A percentile compares a stretch with the other conserved stretches of the same genome.
Conservation (phyloP, 2,329 filamentous ascomycete species). For the Arthroderma sp. region DNA sequence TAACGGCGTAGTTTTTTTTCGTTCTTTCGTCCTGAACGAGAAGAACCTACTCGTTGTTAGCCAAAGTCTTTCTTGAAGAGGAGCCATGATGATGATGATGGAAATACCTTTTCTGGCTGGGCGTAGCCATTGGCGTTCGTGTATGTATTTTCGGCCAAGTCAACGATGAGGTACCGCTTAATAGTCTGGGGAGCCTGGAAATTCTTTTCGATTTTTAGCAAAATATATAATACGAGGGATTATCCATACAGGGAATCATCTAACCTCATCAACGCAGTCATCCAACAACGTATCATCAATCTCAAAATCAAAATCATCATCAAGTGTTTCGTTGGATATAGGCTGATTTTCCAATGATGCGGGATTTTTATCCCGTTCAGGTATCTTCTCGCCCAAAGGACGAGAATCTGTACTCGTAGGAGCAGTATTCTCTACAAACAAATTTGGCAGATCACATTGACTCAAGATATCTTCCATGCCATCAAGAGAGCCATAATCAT, state of each 20-base stretch:
- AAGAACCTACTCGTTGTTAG: conserved; percentile 46
- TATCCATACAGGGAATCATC: conserved; percentile 13
- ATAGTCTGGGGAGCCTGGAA: conserved; percentile 56
- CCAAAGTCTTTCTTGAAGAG: conserved; percentile 6
- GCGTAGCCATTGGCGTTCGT: conserved; percentile 46
- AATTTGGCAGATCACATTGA: conserved; percentile 39
- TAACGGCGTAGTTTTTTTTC: conserved; percentile 52
- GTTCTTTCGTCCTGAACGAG: conserved; percentile 67
- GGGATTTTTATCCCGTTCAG: too few relatives aligned
- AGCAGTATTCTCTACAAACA: too few relatives aligned
- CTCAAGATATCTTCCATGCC: conserved; percentile 53
- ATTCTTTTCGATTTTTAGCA: conserved; percentile 55
- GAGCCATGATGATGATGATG: conserved; percentile 10
- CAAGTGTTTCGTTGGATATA: conserved; percentile 16
- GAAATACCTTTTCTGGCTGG: conserved; percentile 56
- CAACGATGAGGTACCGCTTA: conserved; percentile 72
- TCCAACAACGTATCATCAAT: too few relatives aligned
- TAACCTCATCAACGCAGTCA: too few relatives aligned
- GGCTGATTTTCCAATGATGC: too few relatives aligned
- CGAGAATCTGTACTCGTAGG: too few relatives aligned
- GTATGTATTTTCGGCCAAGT: conserved; percentile 58
- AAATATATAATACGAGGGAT: conserved; percentile 13
- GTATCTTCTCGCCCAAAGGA: too few relatives aligned
- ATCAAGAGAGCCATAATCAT: conserved; percentile 48
- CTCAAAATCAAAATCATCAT: conserved; percentile 12